Base-by-base conservation (phyloP, 2,329 filamentous ascomycete species). In the Remersonia thermophila region DNA sequence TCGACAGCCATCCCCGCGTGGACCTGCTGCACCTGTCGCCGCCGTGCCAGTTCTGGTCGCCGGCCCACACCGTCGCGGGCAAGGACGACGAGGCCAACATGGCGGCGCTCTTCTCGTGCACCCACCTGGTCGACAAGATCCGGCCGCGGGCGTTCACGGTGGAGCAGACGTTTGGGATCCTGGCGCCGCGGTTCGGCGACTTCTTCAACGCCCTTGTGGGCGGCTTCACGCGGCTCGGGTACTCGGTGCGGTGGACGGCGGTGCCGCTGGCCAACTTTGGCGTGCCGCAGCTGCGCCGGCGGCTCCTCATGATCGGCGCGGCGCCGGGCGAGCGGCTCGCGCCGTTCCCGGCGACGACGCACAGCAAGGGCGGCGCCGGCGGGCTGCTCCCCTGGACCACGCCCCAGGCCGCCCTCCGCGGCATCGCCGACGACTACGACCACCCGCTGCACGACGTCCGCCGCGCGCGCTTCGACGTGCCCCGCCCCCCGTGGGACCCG, bases 21-120 rank as follows among this genome's bases (percentile, higher is more conserved):
- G 83, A 91, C 46, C 60, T 89, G 2, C 58, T 83, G 0, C 84
- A 93, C 44, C 56, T 86, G 0, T 85, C 80, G 0, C 83, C 82
- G 0, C 83, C 84, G 0, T 93, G 85, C 38, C 82, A 89, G 46
- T 73, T 69, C 2, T 87, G 78, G 53, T 87, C 82, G 0, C 73
- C 75, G 0, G 80, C 77, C 0, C 78, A 93, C 40, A 87, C 82
- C 0, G 53, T 66, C 0, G 46, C 56, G 0, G 69, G 71, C 0
- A 60, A 60, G 6, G 66, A 76, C 15, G 78, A 86, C 31, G 79
- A 82, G 1, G 64, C 58, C 0, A 91, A 93, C 46, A 74, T 72
- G 0, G 73, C 75, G 2, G 66, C 66, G 0, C 50, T 77, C 0
- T 72, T 69, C 42, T 59, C 65, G 0, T 73, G 71, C 35, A 57